Evolutionary conservation across 495 filamentous ascomycete genomes (phyloP).

Genomic region (Aspergillus baeticus): DNA sequence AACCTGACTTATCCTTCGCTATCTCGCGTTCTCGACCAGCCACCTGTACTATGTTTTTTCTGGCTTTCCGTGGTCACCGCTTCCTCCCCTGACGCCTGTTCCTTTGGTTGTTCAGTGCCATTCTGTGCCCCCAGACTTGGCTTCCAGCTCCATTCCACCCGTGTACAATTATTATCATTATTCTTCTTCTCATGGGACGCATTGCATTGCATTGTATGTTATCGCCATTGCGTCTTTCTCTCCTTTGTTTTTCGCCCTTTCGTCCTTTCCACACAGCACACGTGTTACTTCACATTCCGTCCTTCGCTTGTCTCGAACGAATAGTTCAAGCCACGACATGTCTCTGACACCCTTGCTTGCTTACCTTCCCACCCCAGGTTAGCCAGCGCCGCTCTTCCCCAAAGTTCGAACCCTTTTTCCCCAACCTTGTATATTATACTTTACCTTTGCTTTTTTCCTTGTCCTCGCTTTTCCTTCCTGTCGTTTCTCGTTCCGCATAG

Average conservation of each 20-base stretch:
- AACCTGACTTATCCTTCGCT: slow-evolving; percentile 9
- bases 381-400: background rate
- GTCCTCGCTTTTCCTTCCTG: too few species aligned
- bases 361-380: slow-evolving; percentile 13
- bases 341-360: background rate
- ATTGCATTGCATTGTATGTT: slow-evolving; percentile 20
- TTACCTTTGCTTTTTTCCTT: slow-evolving; percentile 9
- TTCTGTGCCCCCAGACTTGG: too few species aligned
- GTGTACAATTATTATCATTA: slow-evolving; percentile 2
- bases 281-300: slow-evolving; percentile 18
- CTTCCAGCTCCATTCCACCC: background rate
- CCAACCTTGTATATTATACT: slow-evolving; percentile 11
- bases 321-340: too few species aligned
- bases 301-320: background rate
- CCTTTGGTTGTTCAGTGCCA: too few species aligned
- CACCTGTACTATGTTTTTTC: slow-evolving; percentile 6
- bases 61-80: slow-evolving; percentile 8
- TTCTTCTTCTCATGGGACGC: slow-evolving; percentile 9
- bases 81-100: too few species aligned
- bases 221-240: background rate
- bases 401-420: background rate
- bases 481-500: slow-evolving; percentile 22
- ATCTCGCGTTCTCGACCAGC: slow-evolving; percentile 16
- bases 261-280: slow-evolving; percentile 15
- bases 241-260: background rate